Evolutionary conservation across 2,329 filamentous ascomycete genomes (phyloP).

Genomic region (Aspergillus luchuensis): DNA sequence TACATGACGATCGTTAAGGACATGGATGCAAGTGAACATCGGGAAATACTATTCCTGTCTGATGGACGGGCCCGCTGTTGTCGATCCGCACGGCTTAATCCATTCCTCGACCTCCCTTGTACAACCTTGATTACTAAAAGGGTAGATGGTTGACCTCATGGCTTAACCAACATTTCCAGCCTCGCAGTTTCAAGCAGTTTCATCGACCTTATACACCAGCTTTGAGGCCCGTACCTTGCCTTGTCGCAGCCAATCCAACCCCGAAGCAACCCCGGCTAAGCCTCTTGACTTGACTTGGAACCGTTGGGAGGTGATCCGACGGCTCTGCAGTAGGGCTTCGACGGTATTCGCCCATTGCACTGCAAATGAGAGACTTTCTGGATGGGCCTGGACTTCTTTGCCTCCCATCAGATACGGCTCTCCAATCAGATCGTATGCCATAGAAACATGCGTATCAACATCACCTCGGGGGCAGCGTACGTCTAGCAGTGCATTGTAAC

Average conservation of each 20-base stretch:
- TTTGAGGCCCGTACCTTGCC: slow-evolving; percentile 24
- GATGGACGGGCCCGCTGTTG: no score
- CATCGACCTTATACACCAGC: slow-evolving; percentile 19
- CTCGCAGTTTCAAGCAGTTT: no score
- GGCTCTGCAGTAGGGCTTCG: slow-evolving; percentile 17
- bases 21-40: no score
- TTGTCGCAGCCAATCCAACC: slow-evolving; percentile 24
- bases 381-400: slow-evolving; percentile 9
- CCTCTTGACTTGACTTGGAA: slow-evolving; percentile 21
- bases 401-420: slow-evolving; percentile 23
- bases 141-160: no score
- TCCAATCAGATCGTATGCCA: slow-evolving; percentile 25
- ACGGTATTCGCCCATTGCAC: slow-evolving; percentile 16
- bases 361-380: slow-evolving; percentile 19
- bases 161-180: no score
- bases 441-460: slow-evolving; percentile 23
- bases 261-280: slow-evolving; percentile 17
- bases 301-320: slow-evolving; percentile 20
- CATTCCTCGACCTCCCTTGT: background rate
- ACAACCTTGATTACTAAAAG: background rate
- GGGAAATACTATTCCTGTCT: background rate
- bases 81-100: no score
- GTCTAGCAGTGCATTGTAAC: slow-evolving; percentile 23
- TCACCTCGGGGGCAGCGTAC: slow-evolving; percentile 20
- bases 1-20: no score